phyloP scores from a whole-genome alignment of 805 yeast species.

The Cyberlindnera veronae region DNA sequence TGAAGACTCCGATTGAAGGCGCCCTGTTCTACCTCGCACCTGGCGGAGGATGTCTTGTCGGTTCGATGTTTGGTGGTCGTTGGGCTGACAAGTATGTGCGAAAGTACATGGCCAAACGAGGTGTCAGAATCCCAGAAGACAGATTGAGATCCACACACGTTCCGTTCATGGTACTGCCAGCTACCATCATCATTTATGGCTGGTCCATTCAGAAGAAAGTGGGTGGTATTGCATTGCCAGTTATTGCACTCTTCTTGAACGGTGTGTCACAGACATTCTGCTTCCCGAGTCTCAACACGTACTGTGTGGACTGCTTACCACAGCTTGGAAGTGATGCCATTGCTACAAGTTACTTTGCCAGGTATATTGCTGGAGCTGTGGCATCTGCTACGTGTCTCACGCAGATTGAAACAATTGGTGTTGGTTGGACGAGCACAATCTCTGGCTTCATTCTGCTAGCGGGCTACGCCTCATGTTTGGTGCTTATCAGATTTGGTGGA shows the following conservation, averaged over 20 bases:
- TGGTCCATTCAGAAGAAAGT: conserved; percentile 29
- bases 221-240: conserved; percentile 56
- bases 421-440: conserved; percentile 55
- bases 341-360: conserved; percentile 47
- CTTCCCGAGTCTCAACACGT: conserved; percentile 52
- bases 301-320: conserved; percentile 57
- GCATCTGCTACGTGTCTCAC: conserved; percentile 47
- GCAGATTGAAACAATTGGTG: conserved; percentile 45
- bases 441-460: conserved; percentile 40
- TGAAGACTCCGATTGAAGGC: conserved; percentile 46
- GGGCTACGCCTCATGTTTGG: conserved; percentile 34
- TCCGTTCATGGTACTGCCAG: conserved; percentile 39
- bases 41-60: conserved; percentile 49
- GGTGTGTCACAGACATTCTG: conserved; percentile 50
- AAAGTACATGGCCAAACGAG: conserved; percentile 37
- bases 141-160: conserved; percentile 41
- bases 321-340: conserved; percentile 52
- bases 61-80: conserved; percentile 50
- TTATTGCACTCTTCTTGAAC: conserved; percentile 43
- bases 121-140: conserved; percentile 49
- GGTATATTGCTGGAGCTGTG: conserved; percentile 50
- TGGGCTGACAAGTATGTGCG: conserved; percentile 48
- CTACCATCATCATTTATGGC: conserved; percentile 43
- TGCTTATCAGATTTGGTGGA: conserved; percentile 40
- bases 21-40: conserved; percentile 55